Conservation (phyloP, 2,329 filamentous ascomycete genomes). For the Nothopassalora personata region DNA sequence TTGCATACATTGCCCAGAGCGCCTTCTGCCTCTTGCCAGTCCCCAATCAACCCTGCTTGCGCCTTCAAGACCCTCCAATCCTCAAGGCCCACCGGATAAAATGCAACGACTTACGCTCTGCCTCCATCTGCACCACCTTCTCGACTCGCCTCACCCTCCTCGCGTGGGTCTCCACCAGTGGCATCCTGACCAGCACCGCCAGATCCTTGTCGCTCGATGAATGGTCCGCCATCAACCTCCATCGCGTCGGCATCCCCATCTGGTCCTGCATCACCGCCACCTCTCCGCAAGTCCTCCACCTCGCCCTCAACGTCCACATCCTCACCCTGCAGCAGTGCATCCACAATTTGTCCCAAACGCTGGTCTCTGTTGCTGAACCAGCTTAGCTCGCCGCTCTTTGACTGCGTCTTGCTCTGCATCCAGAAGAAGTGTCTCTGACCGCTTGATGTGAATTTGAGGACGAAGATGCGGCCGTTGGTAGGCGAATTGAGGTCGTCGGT, state of each 20-base stretch:
- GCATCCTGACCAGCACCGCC: slow-evolving; percentile 82
- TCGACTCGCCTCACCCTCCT: slow-evolving; percentile 81
- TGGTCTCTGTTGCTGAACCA: slow-evolving; percentile 81
- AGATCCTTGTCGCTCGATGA: slow-evolving; percentile 58
- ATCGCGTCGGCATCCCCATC: slow-evolving; percentile 46
- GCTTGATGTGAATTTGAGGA: slow-evolving; percentile 88
- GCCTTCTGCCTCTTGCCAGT: neutral
- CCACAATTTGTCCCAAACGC: slow-evolving; percentile 82
- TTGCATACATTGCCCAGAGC: slow-evolving; percentile 12
- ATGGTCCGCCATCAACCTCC: slow-evolving; percentile 73
- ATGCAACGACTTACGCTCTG: slow-evolving; percentile 83
- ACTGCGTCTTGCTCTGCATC: slow-evolving; percentile 87
- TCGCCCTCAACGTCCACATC: slow-evolving; percentile 74
- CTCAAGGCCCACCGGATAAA: neutral
- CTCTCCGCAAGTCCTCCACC: slow-evolving; percentile 55
- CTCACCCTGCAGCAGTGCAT: slow-evolving; percentile 78
- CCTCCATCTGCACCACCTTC: slow-evolving; percentile 94
- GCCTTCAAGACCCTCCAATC: neutral
- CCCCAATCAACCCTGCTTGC: neutral
- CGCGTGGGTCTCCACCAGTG: slow-evolving; percentile 83
- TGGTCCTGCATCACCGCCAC: slow-evolving; percentile 55
- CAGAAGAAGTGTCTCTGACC: slow-evolving; percentile 91
- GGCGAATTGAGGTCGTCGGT: slow-evolving; percentile 57
- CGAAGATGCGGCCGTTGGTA: slow-evolving; percentile 82
- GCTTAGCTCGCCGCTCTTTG: slow-evolving; percentile 60